Conservation (phyloP, 108 stramenopile genomes). For the Fragilariopsis cylindrus region DNA sequence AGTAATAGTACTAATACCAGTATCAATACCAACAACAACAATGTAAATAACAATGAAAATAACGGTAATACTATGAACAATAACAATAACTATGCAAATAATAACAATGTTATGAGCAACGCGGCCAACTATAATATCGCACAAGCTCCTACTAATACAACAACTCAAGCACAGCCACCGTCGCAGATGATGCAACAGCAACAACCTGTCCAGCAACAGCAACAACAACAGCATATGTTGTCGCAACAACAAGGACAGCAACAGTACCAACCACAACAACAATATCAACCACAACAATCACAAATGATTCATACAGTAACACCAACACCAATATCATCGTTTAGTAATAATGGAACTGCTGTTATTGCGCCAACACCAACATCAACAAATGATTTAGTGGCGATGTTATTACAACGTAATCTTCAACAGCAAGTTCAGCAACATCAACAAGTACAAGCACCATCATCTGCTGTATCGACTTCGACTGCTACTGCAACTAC, state of each 20-base stretch:
- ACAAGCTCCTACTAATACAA: no score
- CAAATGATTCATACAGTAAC: background rate
- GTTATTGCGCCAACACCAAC: background rate
- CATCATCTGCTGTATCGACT: no score
- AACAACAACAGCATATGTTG: background rate
- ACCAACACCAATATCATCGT: background rate
- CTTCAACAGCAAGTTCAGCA: background rate
- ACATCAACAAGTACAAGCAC: background rate
- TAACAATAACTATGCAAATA: no score
- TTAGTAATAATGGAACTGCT: background rate
- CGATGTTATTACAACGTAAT: conserved; percentile 6
- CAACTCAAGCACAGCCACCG: no score
- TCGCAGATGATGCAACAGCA: no score
- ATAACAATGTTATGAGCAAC: no score
- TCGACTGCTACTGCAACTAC: no score
- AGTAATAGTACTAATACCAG: background rate
- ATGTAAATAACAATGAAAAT: no score
- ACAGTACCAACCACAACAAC: background rate
- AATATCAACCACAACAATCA: background rate
- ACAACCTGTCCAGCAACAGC: background rate
- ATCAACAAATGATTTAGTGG: background rate
- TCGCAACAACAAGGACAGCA: background rate
- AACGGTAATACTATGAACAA: no score
- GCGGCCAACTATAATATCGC: no score
- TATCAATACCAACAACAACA: background rate